Base-by-base conservation (phyloP, 352 stramenopile genomes). In the Globisporangium cylindrosporum region DNA sequence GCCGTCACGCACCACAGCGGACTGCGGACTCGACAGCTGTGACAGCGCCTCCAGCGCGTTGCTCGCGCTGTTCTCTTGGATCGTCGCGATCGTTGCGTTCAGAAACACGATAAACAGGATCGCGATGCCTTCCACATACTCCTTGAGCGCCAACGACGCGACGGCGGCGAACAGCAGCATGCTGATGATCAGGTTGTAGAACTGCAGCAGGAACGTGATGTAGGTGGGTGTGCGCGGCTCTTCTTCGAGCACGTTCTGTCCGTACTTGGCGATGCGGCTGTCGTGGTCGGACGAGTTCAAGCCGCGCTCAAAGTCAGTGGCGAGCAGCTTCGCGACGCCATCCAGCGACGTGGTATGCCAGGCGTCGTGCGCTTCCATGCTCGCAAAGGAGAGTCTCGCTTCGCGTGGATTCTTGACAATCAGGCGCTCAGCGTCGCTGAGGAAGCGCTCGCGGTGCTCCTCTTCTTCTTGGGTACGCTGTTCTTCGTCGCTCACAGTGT, bases 391-490 rank as follows among this genome's bases (percentile, higher is more conserved):
- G 36, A 75, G 71, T 22, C 75, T 70, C 10, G 79, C 75, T 24
- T 78, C 72, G 24, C 72, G 64, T 10, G 83, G 81, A 29, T 90
- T 78, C n/a, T 82, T 77, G 3, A 73, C 80, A 4, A 90, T 61
- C 18, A 88, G 62, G 18, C 80, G 74, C 66, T 92, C 81, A 4
- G 68, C 66, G 59, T 90, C 81, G n/a, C 73, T 90, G 51, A 92
- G 72, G 71, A 89, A 89, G 0, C 84, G 84, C 14, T 70, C 69
- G 10, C 80, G 80, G 60, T 88, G 84, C 51, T 75, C 66, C 20
- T 68, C 9, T 41, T 69, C 53, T 41, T 66, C 36, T 25, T 58
- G 51, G 24, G 20, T 8, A 22, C 51, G 51, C 22, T 41, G 76
- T 22, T 38, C 14, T 7, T 55, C n/a, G 14, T 65, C 43, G 22